phyloP scores from a whole-genome alignment of 331 rosid genomes.

The Telfairia occidentalis region DNA sequence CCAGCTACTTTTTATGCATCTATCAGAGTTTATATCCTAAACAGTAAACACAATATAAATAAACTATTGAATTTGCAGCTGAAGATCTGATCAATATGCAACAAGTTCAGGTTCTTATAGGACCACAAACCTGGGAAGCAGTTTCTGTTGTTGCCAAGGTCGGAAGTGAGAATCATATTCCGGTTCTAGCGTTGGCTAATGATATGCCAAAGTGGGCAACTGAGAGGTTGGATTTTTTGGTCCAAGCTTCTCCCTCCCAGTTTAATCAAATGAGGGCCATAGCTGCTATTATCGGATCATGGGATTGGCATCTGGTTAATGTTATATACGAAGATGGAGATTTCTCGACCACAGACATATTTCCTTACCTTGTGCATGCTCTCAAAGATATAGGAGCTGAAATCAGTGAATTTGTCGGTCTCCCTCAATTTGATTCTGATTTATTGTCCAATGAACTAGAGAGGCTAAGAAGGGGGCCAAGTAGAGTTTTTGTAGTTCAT shows the following conservation, averaged over 20 bases:
- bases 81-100: slow-evolving; percentile 23
- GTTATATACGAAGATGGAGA: slow-evolving; percentile 31
- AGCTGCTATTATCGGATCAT: slow-evolving; percentile 35
- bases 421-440: slow-evolving; percentile 26
- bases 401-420: slow-evolving; percentile 21
- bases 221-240: slow-evolving; percentile 26
- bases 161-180: slow-evolving; percentile 20
- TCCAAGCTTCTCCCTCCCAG: slow-evolving; percentile 26
- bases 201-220: slow-evolving; percentile 37
- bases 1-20: background rate
- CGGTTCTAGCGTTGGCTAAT: slow-evolving; percentile 28
- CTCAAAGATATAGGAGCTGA: slow-evolving; percentile 23
- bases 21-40: background rate
- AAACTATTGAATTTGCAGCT: slow-evolving; percentile 20
- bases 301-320: slow-evolving; percentile 27
- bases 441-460: slow-evolving; percentile 26
- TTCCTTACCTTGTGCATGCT: slow-evolving; percentile 22
- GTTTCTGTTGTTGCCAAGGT: slow-evolving; percentile 27
- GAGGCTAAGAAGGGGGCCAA: slow-evolving; percentile 23
- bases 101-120: slow-evolving; percentile 29
- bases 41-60: background rate
- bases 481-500: slow-evolving; percentile 33
- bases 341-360: slow-evolving; percentile 16
- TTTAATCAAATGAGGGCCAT: slow-evolving; percentile 30
- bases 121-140: slow-evolving; percentile 38